phyloP scores from a whole-genome alignment of 2,329 filamentous ascomycete species.

The Didymosphaeria variabile region DNA sequence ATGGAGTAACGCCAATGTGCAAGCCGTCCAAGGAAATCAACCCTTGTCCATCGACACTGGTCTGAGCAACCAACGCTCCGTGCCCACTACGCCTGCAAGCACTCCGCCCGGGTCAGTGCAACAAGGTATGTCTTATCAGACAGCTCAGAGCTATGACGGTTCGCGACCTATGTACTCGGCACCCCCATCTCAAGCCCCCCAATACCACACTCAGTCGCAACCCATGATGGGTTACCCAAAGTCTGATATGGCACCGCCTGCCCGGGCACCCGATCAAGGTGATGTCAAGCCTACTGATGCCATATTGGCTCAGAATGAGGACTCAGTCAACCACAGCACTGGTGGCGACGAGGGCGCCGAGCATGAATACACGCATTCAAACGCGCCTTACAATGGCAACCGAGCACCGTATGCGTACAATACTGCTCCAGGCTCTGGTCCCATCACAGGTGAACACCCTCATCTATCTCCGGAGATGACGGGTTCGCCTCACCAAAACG shows the following conservation, averaged over 20 bases:
- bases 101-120: slow-evolving; percentile 85
- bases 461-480: slow-evolving; percentile 85
- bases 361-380: slow-evolving; percentile 86
- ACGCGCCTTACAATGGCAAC: slow-evolving; percentile 73
- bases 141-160: slow-evolving; percentile 75
- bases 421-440: slow-evolving; percentile 69
- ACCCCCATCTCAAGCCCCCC: slow-evolving; percentile 70
- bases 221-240: slow-evolving; percentile 79
- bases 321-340: slow-evolving; percentile 62
- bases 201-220: slow-evolving; percentile 72
- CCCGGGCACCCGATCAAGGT: slow-evolving; percentile 69
- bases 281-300: slow-evolving; percentile 71
- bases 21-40: slow-evolving; percentile 67
- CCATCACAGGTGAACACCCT: slow-evolving; percentile 74
- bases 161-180: slow-evolving; percentile 82
- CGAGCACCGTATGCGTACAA: slow-evolving; percentile 81
- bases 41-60: slow-evolving; percentile 83
- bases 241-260: slow-evolving; percentile 87
- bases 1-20: slow-evolving; percentile 67
- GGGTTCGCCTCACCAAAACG: slow-evolving; percentile 82
- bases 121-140: slow-evolving; percentile 81
- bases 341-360: slow-evolving; percentile 76
- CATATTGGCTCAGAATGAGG: slow-evolving; percentile 59
- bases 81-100: slow-evolving; percentile 89
- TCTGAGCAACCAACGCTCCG: slow-evolving; percentile 80